phyloP scores from a whole-genome alignment of 345 rosid species.

The Citrus hindsii region DNA sequence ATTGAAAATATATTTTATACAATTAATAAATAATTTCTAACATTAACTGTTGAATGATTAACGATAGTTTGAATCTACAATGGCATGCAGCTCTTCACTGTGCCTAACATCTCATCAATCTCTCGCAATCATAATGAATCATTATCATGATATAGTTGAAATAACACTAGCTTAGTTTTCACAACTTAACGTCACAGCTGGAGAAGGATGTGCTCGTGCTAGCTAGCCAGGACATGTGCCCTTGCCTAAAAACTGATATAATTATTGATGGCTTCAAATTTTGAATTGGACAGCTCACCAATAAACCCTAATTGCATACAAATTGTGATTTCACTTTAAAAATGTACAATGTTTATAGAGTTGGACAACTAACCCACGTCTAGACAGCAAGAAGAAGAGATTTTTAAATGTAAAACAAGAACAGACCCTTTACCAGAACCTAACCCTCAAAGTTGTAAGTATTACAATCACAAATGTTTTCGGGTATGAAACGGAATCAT shows the following conservation, averaged over 20 bases:
- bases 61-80: too few relatives aligned
- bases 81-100: too few relatives aligned
- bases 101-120: too few relatives aligned
- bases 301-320: not conserved
- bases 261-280: constrained; percentile 6
- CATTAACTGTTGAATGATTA: too few relatives aligned
- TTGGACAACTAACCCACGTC: constrained; percentile 2
- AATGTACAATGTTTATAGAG: not conserved
- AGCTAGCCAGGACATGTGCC: not conserved
- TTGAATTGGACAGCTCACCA: constrained; percentile 28
- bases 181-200: constrained; percentile 1
- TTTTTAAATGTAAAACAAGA: not conserved
- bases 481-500: not conserved
- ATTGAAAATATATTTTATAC: too few relatives aligned
- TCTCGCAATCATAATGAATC: too few relatives aligned
- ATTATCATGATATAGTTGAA: not conserved
- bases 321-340: too few relatives aligned
- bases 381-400: not conserved
- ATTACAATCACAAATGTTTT: not conserved
- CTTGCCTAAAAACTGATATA: not conserved
- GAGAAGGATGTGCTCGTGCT: constrained; percentile 11
- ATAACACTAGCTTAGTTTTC: not conserved
- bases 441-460: not conserved
- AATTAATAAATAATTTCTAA: too few relatives aligned
- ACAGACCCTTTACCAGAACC: not conserved